A percentile compares a stretch with the other conserved stretches of the same genome.
phyloP scores from a whole-genome alignment of 2,329 filamentous ascomycete species.

The Colletotrichum noveboracense region DNA sequence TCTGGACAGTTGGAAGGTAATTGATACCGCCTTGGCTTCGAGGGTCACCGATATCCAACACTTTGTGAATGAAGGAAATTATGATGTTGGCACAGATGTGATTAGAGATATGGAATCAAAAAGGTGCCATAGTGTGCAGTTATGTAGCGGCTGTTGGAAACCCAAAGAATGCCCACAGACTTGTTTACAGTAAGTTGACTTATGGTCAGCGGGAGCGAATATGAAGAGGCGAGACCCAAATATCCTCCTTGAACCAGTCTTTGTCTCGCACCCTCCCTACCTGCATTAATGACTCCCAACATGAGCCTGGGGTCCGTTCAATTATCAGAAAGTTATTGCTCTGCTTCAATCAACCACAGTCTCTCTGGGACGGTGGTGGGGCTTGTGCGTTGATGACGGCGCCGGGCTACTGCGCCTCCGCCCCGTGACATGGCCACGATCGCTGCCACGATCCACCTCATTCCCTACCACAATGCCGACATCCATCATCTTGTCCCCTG shows the following conservation, averaged over 20 bases:
- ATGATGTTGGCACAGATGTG: not conserved
- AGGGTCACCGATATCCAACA: not conserved
- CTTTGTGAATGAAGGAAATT: not conserved
- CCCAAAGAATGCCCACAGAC: not conserved
- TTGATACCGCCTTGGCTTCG: not conserved
- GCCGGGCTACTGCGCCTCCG: not conserved
- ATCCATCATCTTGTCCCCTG: not conserved
- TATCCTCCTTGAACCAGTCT: not conserved
- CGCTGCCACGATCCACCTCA: not conserved
- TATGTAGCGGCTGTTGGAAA: not conserved
- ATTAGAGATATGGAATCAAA: not conserved
- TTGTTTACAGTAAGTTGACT: not conserved
- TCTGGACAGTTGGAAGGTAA: not conserved
- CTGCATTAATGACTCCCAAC: not conserved
- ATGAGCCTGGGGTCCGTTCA: rapidly evolving
- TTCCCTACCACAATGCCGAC: not conserved
- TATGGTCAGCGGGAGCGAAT: not conserved
- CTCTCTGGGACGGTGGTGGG: not conserved
- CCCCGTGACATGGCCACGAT: not conserved
- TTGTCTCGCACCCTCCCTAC: not conserved
- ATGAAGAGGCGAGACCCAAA: not conserved
- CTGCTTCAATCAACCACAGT: not conserved
- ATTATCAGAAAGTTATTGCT: not conserved
- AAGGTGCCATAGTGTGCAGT: not conserved
- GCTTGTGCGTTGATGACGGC: not conserved